Base-by-base conservation (phyloP, 352 stramenopile species). In the Phytophthora idaei region DNA sequence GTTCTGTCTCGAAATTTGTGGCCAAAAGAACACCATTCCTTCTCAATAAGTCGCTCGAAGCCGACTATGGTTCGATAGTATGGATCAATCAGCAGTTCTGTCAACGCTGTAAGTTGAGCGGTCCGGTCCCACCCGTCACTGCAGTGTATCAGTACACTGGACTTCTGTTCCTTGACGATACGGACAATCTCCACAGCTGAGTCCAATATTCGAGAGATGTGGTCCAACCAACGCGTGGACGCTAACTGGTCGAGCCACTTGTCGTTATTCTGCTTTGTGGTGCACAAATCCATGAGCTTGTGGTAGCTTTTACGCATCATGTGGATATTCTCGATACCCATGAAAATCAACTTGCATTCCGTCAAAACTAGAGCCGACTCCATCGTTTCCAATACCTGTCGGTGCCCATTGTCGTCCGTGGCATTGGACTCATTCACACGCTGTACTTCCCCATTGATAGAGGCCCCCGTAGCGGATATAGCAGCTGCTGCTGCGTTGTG, bases 41-140 rank as follows among this genome's bases (percentile, higher is more conserved):
- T 97, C 50, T 97, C 85, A 11, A 98, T 83, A 5, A 98, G 79
- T 25, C 88, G 64, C 28, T 92, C 69, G 45, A 97, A 97, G 1
- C 91, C 92, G 21, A 75, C 58, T 29, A 97, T 78, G 4, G 92
- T 97, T 44, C 92, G 88, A 66, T 96, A 98, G 71, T 92, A 94
- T 17, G 92, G 84, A 63, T 98, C 93, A 28, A 98, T 79, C 67
- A 98, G 79, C 21, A 98, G 57, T 67, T 97, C 76, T 3, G 90
- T 77, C 8, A 97, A 73, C 6, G 73, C 76, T 57, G 82, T 90
- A 15, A 98, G 73, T 56, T 98, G 92, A n/a, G 92, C 67, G 12
- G 92, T 98, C 9, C 93, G 85, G 56, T 99, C 98, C 98, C 98
- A 99, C 4, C 97, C 97, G 61, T 99, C 97, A 53, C 92, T 99